phyloP scores from a whole-genome alignment of 2,329 filamentous ascomycete genomes.

The Ophiostoma triangulosporum region DNA sequence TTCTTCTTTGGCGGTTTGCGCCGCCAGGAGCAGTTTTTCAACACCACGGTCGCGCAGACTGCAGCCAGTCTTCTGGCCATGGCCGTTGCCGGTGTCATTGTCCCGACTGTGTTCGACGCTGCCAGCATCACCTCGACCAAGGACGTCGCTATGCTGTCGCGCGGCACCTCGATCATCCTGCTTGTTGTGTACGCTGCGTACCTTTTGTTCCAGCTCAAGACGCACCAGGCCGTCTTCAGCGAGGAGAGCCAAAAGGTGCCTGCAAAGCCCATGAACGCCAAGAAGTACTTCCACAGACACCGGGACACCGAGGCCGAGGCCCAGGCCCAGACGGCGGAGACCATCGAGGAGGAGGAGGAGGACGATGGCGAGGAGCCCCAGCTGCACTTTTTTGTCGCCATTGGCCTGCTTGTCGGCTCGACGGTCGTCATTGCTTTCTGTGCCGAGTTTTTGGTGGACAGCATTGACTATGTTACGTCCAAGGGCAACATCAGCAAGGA shows the following conservation, averaged over 20 bases:
- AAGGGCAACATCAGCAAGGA: slow-evolving; percentile 49
- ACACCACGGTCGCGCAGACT: slow-evolving; percentile 82
- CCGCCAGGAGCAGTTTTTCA: slow-evolving; percentile 75
- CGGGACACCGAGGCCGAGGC: slow-evolving; percentile 15
- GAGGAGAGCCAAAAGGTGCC: slow-evolving; percentile 65
- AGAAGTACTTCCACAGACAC: slow-evolving; percentile 19
- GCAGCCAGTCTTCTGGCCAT: slow-evolving; percentile 69
- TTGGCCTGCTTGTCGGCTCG: slow-evolving; percentile 56
- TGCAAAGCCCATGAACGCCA: slow-evolving; percentile 29
- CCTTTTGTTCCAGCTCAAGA: slow-evolving; percentile 82
- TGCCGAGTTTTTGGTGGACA: slow-evolving; percentile 59
- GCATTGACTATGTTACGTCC: slow-evolving; percentile 52
- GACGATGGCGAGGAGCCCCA: slow-evolving; percentile 65
- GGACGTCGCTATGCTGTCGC: slow-evolving; percentile 50
- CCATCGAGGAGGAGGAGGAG: slow-evolving; percentile 37
- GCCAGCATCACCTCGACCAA: slow-evolving; percentile 26
- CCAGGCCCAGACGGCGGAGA: too few relatives aligned
- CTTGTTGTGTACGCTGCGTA: slow-evolving; percentile 74
- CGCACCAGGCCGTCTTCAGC: slow-evolving; percentile 69
- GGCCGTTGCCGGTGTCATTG: slow-evolving; percentile 68
- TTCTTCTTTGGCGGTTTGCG: slow-evolving; percentile 80
- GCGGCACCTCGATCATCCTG: slow-evolving; percentile 66
- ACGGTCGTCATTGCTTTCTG: slow-evolving; percentile 72
- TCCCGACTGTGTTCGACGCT: slow-evolving; percentile 72
- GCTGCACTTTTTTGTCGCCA: slow-evolving; percentile 56